These are phyloP conservation scores for Talaromyces sp. DNA, from an alignment of 2,329 filamentous ascomycete genomes.

Conservation along the genomic window DNA sequence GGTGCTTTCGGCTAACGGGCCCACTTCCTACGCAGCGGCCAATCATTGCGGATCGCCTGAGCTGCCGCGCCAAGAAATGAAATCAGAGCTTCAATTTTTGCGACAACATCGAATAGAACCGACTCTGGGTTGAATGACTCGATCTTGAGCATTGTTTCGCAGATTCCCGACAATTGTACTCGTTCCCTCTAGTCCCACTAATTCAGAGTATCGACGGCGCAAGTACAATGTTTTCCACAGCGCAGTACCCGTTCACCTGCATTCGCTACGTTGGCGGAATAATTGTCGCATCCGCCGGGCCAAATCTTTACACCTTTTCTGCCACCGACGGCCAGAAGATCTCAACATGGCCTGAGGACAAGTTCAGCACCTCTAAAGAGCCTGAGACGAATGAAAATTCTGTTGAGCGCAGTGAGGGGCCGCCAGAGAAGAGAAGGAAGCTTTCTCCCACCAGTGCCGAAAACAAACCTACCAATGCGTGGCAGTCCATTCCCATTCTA, in stretches of 20 bases:
- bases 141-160: neutral
- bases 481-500: slow-evolving; percentile 67
- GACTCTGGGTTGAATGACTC: neutral
- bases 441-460: slow-evolving; percentile 32
- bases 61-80: slow-evolving; percentile 12
- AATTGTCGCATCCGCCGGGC: slow-evolving; percentile 71
- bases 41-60: slow-evolving; percentile 5
- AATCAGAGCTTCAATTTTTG: slow-evolving; percentile 8
- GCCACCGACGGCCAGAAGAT: slow-evolving; percentile 57
- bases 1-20: slow-evolving; percentile 41
- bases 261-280: slow-evolving; percentile 48
- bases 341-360: slow-evolving; percentile 57
- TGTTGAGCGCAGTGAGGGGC: slow-evolving; percentile 26
- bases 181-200: neutral
- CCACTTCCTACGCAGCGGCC: slow-evolving; percentile 9
- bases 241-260: slow-evolving; percentile 61
- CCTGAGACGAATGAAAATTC: neutral
- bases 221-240: slow-evolving; percentile 29
- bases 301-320: slow-evolving; percentile 66
- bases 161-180: neutral
- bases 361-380: neutral
- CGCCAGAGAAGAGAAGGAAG: slow-evolving; percentile 47
- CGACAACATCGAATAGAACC: neutral
- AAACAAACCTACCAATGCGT: slow-evolving; percentile 26
- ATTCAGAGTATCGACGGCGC: neutral